Base-by-base conservation (phyloP, 225 moss, liverwort and hornwort genomes). In the Ulota crispa region DNA sequence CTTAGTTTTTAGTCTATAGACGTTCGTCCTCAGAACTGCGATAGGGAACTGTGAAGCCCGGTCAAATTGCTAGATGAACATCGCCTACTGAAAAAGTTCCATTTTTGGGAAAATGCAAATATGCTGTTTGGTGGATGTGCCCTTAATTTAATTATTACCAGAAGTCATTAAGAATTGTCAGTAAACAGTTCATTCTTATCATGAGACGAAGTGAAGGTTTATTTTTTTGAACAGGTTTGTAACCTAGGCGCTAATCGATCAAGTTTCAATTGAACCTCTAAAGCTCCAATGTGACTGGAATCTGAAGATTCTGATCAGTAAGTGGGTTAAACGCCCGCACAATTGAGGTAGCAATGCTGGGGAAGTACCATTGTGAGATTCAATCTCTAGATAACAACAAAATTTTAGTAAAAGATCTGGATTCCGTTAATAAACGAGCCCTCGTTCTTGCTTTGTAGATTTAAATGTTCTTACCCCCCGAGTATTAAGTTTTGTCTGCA, bases 251-350 rank as follows among this genome's bases (percentile, higher is more conserved):
- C 73, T 94, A 53, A 61, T 43, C 28, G 85, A 84, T 26, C 80
- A 62, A 63, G 83, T 63, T 39, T 75, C 86, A 59, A 86, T 77
- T n/a, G 87, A 92, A 23, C 45, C 83, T 80, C 77, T 92, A 23
- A 91, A 88, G 82, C 92, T 96, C 9, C 89, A 87, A 64, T 92
- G 89, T 70, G 92, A 96, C 60, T 93, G 92, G 91, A 88, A 85
- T 68, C 23, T 93, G 79, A 95, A 90, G 91, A 94, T 76, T 83
- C 71, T 57, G 88, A 61, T 43, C 91, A 34, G 92, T 89, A 66
- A 85, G 56, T 8, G 84, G 84, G 71, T 79, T 93, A 36, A 76
- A 86, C 42, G 83, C 89, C 63, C 87, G 91, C 73, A 85, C 93
- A 59, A 81, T 66, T 15, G 83, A 85, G 45, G 89, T 91, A 47